Base-by-base conservation (phyloP, 2,329 filamentous ascomycete genomes). In the Colletotrichum tropicicola region DNA sequence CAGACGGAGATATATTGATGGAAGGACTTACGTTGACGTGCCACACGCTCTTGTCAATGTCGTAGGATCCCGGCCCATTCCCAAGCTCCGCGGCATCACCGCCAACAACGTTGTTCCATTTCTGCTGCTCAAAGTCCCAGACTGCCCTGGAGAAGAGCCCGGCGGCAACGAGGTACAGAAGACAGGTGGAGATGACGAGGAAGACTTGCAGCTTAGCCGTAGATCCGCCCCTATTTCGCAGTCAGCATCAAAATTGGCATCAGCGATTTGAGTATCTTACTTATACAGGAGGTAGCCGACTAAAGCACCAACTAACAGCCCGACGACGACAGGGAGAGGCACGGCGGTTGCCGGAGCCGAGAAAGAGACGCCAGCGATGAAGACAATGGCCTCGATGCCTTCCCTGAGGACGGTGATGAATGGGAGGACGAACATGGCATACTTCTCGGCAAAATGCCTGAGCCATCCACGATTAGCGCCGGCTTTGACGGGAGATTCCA, bases 381-480 rank as follows among this genome's bases (percentile, higher is more conserved):
- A 97, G 23, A 97, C 86, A 32, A 97, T 90, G 1, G 91, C 92
- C 75, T 97, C 94, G 30, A 97, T 86, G 3, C 93, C 94, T 76
- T 97, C 93, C 35, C 94, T 84, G 15, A 97, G 80, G n/a, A 96
- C 91, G 0, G 93, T 97, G 74, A 97, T 85, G 77, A 97, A 97
- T 1, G 94, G 94, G 59, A 97, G 81, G 49, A 92, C 78, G 75
- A 97, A 96, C 91, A 97, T 93, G 73, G 90, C 88, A 73, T 97
- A 96, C 76, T 92, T 93, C 76, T 94, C 90, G 6, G 12, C 9
- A 10, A 19, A 9, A 2, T 21, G n/a, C 39, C 19, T 43, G 39
- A 19, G 12, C 39, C 39, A 43, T 21, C 17, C n/a, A 6, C 19
- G 39, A 43, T 9, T 10, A 9, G 17, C 39, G 17, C n/a, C 10